A percentile compares a stretch with the other conserved stretches of the same genome.
These are phyloP conservation scores for Microdochium nivale DNA, from an alignment of 2,329 filamentous ascomycete genomes.

Conservation along the genomic window DNA sequence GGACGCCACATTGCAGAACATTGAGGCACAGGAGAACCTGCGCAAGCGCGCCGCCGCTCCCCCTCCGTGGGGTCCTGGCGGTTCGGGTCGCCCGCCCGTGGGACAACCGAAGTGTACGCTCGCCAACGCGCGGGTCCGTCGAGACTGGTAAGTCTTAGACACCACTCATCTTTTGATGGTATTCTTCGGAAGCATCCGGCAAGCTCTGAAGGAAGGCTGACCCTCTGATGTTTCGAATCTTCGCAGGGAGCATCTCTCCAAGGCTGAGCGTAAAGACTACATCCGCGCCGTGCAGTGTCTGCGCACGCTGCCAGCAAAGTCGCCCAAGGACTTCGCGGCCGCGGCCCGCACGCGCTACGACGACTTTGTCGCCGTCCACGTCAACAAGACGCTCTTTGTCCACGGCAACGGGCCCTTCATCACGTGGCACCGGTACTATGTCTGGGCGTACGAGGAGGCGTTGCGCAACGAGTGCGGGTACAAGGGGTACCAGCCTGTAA, in stretches of 20 bases:
- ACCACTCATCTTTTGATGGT: too few relatives aligned
- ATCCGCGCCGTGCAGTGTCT: conserved; percentile 17
- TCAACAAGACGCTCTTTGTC: conserved; percentile 16
- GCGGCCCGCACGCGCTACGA: conserved; percentile 19
- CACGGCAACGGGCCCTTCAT: conserved; percentile 15
- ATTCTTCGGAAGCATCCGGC: too few relatives aligned
- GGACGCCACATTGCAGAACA: too few relatives aligned
- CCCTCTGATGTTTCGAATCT: too few relatives aligned
- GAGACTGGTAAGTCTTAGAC: too few relatives aligned
- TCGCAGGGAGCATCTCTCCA: background rate
- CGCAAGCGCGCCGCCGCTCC: too few relatives aligned
- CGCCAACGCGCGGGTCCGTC: too few relatives aligned
- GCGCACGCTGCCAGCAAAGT: conserved; percentile 11
- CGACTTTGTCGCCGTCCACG: conserved; percentile 22
- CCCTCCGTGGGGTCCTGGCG: too few relatives aligned
- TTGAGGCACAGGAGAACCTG: too few relatives aligned
- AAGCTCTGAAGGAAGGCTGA: too few relatives aligned
- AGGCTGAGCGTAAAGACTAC: conserved; percentile 11
- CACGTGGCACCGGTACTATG: conserved; percentile 18
- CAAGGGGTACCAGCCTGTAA: conserved; percentile 13
- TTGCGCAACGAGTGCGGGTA: conserved; percentile 19
- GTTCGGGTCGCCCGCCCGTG: too few relatives aligned
- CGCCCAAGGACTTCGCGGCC: conserved; percentile 11
- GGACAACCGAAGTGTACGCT: too few relatives aligned
- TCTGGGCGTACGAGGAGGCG: conserved; percentile 15